Percentiles rank a stretch among this genome's conserved stretches.
Evolutionary conservation across 352 stramenopile species (phyloP).

Genomic region (Phytophthora citrophthora): DNA sequence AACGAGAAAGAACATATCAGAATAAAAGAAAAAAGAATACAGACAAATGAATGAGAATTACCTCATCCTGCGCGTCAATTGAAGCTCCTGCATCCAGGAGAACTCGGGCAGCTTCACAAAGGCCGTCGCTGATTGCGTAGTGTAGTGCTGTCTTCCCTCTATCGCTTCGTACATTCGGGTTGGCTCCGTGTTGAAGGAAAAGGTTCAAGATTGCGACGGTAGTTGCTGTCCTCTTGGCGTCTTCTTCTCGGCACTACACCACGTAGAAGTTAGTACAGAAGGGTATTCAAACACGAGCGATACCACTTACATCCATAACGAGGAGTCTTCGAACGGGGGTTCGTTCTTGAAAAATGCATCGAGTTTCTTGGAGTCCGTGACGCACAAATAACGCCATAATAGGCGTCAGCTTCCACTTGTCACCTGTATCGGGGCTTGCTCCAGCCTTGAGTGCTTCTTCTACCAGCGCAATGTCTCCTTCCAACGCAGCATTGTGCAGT

Average conservation of each 20-base stretch:
- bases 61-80: conserved; percentile 24
- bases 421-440: conserved; percentile 21
- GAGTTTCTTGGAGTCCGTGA: conserved; percentile 20
- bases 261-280: not conserved
- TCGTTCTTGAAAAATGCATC: conserved; percentile 26
- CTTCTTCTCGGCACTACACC: conserved; percentile 29
- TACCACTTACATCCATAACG: conserved; percentile 33
- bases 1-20: not conserved
- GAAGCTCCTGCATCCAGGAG: conserved; percentile 20
- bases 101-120: conserved; percentile 25
- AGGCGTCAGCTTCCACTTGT: conserved; percentile 24
- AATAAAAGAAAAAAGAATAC: not conserved
- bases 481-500: conserved; percentile 17
- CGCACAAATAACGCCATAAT: conserved; percentile 32
- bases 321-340: conserved; percentile 24
- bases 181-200: conserved; percentile 9
- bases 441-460: conserved; percentile 19
- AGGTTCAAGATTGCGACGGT: conserved; percentile 10
- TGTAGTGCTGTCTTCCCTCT: conserved; percentile 31
- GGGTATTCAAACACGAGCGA: not conserved
- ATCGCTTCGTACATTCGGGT: conserved; percentile 20
- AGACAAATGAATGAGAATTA: not conserved
- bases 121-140: conserved; percentile 22
- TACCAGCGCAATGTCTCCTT: conserved; percentile 13
- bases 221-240: not conserved